Evolutionary conservation across 164 flowering plant species (phyloP), one percentile per base, ranked within the genome.

Genomic region (Macadamia integrifolia): DNA sequence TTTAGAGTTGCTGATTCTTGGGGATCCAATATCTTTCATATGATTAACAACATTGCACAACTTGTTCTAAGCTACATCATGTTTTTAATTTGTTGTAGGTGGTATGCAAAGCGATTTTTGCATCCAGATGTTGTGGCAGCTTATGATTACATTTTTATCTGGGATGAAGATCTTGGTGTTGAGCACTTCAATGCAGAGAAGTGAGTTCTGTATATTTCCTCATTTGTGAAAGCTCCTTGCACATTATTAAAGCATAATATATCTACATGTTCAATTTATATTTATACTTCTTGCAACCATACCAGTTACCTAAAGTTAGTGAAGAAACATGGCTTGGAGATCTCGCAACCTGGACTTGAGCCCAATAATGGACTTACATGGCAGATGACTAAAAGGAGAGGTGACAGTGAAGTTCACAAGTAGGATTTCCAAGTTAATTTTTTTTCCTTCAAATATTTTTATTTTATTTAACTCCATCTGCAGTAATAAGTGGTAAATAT

Each of bases 131-230:
- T 92, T 62, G 91, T 94, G 23, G 86, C 96, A 48, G 85, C 97
- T 57, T 94, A 92, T 87, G 99, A 94, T 18, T 94, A 90, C 75
- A 94, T 94, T 69, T 94, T 94, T 77, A 90, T 94, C 55, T 94
- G 99, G 99, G 99, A 94, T 81, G 99, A 94, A 82, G 99, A 94
- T 79, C 91, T 94, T 60, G 96, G 96, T 65, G 91, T 92, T 60
- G 92, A 94, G 59, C 97, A 94, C 81, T 94, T 94, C 73, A 81
- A 92, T 83, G 90, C 85, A 30, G 91, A 84, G 44, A 89, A 83
- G 99, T 87, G 75, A 73, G 69, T 42, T 42, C 32, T 49, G 0
- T 62, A 61, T 50, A 57, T 67, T 62, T 40, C 15, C 18, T 53
- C 13, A 35, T 57, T 62, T 10, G 28, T 61, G 7, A 61, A 66